Conservation (phyloP, 2,329 filamentous ascomycete genomes). For the Sporothrix pallida region DNA sequence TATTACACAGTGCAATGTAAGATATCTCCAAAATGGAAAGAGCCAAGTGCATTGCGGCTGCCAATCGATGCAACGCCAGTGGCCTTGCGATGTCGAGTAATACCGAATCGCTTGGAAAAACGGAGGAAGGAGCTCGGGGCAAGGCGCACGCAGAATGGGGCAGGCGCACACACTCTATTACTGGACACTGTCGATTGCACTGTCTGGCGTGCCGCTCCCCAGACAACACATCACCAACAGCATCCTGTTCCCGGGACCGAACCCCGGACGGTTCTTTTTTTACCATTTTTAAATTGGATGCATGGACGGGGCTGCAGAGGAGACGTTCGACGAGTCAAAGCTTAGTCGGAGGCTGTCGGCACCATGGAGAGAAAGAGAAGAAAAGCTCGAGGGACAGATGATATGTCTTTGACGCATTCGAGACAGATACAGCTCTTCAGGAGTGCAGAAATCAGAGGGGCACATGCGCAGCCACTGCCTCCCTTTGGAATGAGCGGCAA, state of each 20-base stretch:
- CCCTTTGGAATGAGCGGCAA: conserved; percentile 20
- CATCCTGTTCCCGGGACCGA: background rate
- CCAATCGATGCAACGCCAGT: background rate
- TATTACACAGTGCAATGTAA: conserved; percentile 1
- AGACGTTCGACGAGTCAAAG: background rate
- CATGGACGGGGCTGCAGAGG: background rate
- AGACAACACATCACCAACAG: conserved; percentile 19
- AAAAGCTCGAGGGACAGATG: background rate
- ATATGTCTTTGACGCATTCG: background rate
- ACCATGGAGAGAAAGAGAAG: background rate
- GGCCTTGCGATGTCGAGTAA: background rate
- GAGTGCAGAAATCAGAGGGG: conserved; percentile 3
- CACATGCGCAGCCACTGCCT: conserved; percentile 7
- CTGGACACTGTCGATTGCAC: conserved; percentile 8
- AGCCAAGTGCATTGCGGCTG: conserved; percentile 10
- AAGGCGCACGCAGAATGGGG: background rate
- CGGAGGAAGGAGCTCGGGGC: conserved; percentile 10
- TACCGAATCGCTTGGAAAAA: background rate
- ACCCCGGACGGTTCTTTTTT: conserved; percentile 2
- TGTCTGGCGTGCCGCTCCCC: conserved; percentile 20
- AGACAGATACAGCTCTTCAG: background rate
- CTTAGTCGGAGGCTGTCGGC: background rate
- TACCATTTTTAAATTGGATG: background rate
- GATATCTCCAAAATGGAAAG: background rate
- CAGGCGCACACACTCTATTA: conserved; percentile 10